These are phyloP conservation scores for Clonostachys rhizophaga DNA, from an alignment of 2,329 filamentous ascomycete species.

Conservation along the genomic window DNA sequence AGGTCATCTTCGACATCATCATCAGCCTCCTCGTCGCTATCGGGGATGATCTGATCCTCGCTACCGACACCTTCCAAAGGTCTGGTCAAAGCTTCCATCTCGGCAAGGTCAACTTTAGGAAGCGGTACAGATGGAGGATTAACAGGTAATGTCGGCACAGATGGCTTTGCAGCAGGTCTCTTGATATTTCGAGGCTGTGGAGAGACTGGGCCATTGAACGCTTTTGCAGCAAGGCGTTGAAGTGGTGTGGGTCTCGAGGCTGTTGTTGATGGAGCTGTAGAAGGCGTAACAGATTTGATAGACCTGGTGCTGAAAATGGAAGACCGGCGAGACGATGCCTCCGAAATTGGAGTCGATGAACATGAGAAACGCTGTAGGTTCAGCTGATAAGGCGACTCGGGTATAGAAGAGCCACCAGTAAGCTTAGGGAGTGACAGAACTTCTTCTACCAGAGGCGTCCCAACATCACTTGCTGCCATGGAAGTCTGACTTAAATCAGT, in stretches of 20 bases:
- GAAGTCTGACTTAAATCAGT: neutral
- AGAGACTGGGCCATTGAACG: conserved; percentile 19
- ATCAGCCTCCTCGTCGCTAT: conserved; percentile 42
- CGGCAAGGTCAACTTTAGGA: conserved; percentile 46
- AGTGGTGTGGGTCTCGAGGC: conserved; percentile 42
- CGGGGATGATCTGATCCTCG: conserved; percentile 51
- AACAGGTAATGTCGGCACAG: conserved; percentile 25
- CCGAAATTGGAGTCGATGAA: conserved; percentile 16
- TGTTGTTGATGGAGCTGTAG: conserved; percentile 25
- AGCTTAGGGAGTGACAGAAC: neutral
- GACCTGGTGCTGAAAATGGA: conserved; percentile 27
- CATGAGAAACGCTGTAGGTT: conserved; percentile 27
- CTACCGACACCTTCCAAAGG: conserved; percentile 34
- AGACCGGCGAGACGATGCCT: conserved; percentile 23
- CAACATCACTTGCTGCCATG: neutral
- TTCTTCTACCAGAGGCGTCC: too few relatives aligned
- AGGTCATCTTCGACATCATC: conserved; percentile 21
- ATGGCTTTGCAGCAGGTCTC: conserved; percentile 1
- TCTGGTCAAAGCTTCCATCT: conserved; percentile 46
- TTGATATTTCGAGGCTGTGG: conserved; percentile 15
- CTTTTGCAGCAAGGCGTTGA: conserved; percentile 45
- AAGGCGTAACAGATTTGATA: conserved; percentile 33
- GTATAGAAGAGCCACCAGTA: neutral
- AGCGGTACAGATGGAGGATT: conserved; percentile 52
- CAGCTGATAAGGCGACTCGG: neutral